phyloP scores from a whole-genome alignment of 805 yeast genomes.

The Ogataea minuta region DNA sequence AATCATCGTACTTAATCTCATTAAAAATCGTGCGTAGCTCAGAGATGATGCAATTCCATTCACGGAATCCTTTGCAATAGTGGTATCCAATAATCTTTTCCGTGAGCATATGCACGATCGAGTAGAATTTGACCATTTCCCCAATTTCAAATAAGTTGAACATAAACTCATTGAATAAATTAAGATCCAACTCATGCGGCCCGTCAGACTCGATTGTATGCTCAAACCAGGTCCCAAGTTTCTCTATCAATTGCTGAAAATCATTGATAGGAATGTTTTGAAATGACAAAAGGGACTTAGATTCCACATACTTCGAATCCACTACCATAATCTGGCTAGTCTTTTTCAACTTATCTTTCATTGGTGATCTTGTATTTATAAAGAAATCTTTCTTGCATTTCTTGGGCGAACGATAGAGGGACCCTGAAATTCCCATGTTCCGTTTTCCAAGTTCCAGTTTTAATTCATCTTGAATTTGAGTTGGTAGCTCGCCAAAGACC shows the following conservation, averaged over 20 bases:
- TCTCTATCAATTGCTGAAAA: conserved; percentile 13
- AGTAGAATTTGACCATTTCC: conserved; percentile 20
- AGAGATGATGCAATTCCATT: conserved; percentile 22
- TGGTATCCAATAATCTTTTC: conserved; percentile 10
- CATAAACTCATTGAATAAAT: conserved; percentile 30
- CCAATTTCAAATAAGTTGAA: conserved; percentile 22
- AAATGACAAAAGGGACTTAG: conserved; percentile 18
- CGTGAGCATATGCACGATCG: conserved; percentile 19
- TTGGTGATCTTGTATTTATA: conserved; percentile 11
- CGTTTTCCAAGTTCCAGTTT: conserved; percentile 49
- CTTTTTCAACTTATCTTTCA: neutral
- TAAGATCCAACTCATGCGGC: conserved; percentile 27
- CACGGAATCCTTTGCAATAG: conserved; percentile 10
- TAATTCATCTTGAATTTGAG: conserved; percentile 62
- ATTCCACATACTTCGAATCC: conserved; percentile 9
- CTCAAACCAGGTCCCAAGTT: conserved; percentile 27
- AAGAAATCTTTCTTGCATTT: conserved; percentile 16
- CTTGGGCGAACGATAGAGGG: conserved; percentile 23
- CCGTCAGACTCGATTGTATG: conserved; percentile 22
- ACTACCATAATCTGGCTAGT: conserved; percentile 6
- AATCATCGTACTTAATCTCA: conserved; percentile 12
- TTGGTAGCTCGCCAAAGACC: conserved; percentile 64
- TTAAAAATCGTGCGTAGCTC: conserved; percentile 17
- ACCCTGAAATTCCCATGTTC: conserved; percentile 16
- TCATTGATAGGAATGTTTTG: conserved; percentile 25